Percentiles rank a stretch among this genome's conserved stretches.
Conservation (phyloP, 2,329 filamentous ascomycete species). For the Nigrospora oryzae region DNA sequence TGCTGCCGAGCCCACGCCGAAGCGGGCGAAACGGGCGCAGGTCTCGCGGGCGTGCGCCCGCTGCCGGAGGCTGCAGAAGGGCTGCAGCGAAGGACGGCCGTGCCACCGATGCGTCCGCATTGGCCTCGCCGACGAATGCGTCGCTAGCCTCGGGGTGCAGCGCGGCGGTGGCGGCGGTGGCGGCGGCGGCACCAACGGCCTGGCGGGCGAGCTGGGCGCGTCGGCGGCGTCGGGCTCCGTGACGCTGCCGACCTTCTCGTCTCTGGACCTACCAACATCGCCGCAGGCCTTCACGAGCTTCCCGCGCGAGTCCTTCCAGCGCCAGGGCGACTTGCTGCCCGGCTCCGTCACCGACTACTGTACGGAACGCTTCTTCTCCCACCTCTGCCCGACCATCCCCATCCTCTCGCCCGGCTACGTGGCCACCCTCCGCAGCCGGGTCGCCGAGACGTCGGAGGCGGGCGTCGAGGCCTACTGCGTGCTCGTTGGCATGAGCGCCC, state of each 20-base stretch:
- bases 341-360: slow-evolving; percentile 26
- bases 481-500: slow-evolving; percentile 28
- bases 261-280: slow-evolving; percentile 10
- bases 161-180: too few relatives aligned
- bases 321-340: slow-evolving; percentile 24
- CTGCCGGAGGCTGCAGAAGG: slow-evolving; percentile 32
- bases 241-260: slow-evolving; percentile 6
- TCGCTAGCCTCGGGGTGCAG: slow-evolving; percentile 6
- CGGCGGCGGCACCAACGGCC: too few relatives aligned
- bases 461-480: slow-evolving; percentile 25
- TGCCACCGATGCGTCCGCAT: slow-evolving; percentile 32
- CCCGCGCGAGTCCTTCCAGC: slow-evolving; percentile 16
- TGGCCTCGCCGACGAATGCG: slow-evolving; percentile 30
- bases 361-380: slow-evolving; percentile 27
- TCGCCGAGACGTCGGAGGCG: slow-evolving; percentile 13
- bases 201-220: too few relatives aligned
- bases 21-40: slow-evolving; percentile 25
- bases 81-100: slow-evolving; percentile 34
- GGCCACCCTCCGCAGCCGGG: slow-evolving; percentile 15
- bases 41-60: slow-evolving; percentile 33
- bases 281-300: slow-evolving; percentile 13
- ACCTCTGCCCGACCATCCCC: slow-evolving; percentile 32
- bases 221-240: background rate
- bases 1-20: background rate
- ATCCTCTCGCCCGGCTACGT: slow-evolving; percentile 30